These are phyloP conservation scores for Acer negundo DNA, from an alignment of 345 rosid genomes.

Conservation along the genomic window DNA sequence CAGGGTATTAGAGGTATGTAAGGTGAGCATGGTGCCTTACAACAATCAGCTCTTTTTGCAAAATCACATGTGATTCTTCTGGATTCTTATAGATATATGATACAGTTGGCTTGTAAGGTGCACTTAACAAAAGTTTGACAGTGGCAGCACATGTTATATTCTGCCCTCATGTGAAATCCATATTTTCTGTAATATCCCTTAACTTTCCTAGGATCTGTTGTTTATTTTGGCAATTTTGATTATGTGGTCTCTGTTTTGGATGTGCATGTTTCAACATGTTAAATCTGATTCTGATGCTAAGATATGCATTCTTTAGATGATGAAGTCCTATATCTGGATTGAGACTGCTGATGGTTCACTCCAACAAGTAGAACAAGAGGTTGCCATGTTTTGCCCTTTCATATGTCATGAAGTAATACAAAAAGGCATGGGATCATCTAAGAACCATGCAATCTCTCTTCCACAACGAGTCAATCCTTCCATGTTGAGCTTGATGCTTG, in stretches of 20 bases:
- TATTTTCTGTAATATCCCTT: not conserved
- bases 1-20: not conserved
- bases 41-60: not conserved
- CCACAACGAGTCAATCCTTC: conserved; percentile 85
- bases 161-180: too few relatives aligned
- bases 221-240: not conserved
- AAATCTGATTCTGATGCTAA: conserved; percentile 20
- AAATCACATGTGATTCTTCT: not conserved
- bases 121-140: not conserved
- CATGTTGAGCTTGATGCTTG: conserved; percentile 73
- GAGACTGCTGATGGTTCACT: conserved; percentile 85
- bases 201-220: not conserved
- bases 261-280: conserved; percentile 6
- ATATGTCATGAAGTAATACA: conserved; percentile 79
- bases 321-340: conserved; percentile 88
- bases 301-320: conserved; percentile 36
- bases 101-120: not conserved
- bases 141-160: not conserved
- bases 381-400: conserved; percentile 92
- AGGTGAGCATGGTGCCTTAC: not conserved
- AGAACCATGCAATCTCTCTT: conserved; percentile 74
- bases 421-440: conserved; percentile 81
- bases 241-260: not conserved
- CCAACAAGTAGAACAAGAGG: conserved; percentile 92
- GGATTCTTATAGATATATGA: not conserved